Conservation (phyloP, 805 yeast species). For the Zygosaccharomyces rouxii region DNA sequence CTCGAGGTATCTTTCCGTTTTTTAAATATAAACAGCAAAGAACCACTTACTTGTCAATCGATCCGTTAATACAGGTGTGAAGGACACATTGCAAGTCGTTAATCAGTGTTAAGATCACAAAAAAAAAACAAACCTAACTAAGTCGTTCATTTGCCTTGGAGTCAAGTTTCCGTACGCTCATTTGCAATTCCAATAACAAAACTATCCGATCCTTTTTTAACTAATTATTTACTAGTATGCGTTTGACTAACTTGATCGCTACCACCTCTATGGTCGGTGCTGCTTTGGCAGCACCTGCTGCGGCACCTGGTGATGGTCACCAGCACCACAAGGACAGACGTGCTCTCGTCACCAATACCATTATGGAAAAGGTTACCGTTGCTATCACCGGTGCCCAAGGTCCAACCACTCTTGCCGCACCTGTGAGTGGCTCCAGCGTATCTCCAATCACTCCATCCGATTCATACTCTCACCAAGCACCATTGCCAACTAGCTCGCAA, state of each 20-base stretch:
- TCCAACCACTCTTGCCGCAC: conserved; percentile 25
- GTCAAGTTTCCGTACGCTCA: conserved; percentile 1
- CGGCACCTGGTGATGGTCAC: conserved; percentile 37
- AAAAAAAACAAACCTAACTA: conserved; percentile 9
- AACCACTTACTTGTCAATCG: not conserved
- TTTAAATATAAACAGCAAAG: not conserved
- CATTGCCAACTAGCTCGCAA: conserved; percentile 31
- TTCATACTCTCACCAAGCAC: conserved; percentile 25
- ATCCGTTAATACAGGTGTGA: not conserved
- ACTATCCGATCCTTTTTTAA: conserved; percentile 5
- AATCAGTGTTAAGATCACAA: not conserved
- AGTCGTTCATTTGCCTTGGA: conserved; percentile 14
- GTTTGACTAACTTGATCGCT: conserved; percentile 45
- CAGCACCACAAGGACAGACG: conserved; percentile 51
- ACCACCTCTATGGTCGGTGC: conserved; percentile 48
- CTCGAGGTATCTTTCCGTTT: not conserved
- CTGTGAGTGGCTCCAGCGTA: conserved; percentile 28
- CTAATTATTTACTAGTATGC: conserved; percentile 35
- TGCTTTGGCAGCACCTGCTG: conserved; percentile 55
- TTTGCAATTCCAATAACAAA: conserved; percentile 2
- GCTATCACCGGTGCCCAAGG: conserved; percentile 29
- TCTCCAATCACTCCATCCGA: conserved; percentile 30
- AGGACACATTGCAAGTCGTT: not conserved
- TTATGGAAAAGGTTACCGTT: conserved; percentile 41
- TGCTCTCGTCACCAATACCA: conserved; percentile 49